These are phyloP conservation scores for Hyaloperonospora arabidopsidis DNA, from an alignment of 352 stramenopile species.

Conservation along the genomic window DNA sequence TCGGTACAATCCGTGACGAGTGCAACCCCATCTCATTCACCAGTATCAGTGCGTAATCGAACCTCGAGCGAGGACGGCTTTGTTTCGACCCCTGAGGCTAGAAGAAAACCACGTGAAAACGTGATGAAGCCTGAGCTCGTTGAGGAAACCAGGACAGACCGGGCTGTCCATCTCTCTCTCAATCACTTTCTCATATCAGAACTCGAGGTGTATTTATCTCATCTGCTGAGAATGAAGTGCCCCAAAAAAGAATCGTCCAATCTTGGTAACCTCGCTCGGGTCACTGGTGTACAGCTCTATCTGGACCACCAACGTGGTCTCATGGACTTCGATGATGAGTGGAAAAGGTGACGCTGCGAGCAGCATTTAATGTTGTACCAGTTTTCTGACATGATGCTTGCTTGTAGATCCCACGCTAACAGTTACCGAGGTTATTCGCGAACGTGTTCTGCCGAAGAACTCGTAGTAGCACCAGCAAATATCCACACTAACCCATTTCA, in stretches of 20 bases:
- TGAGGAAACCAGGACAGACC: slow-evolving; percentile 17
- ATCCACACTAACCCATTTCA: slow-evolving; percentile 27
- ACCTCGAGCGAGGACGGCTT: slow-evolving; percentile 23
- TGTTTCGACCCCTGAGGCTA: slow-evolving; percentile 17
- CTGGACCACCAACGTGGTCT: slow-evolving; percentile 41
- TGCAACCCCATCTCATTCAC: slow-evolving; percentile 20
- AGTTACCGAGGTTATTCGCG: slow-evolving; percentile 12
- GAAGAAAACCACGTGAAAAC: slow-evolving; percentile 7
- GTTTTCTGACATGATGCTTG: slow-evolving; percentile 5
- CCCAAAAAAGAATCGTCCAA: slow-evolving; percentile 9
- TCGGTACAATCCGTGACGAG: slow-evolving; percentile 6
- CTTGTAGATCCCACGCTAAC: slow-evolving; percentile 23
- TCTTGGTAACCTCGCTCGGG: slow-evolving; percentile 23
- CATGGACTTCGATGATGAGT: slow-evolving; percentile 49
- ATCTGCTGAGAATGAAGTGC: slow-evolving; percentile 16
- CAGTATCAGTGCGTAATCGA: slow-evolving; percentile 13
- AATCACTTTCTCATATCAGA: slow-evolving; percentile 48
- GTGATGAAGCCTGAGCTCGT: slow-evolving; percentile 12
- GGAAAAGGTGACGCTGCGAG: slow-evolving; percentile 25
- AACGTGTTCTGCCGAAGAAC: slow-evolving; percentile 3
- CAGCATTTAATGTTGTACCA: neutral
- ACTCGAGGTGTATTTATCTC: slow-evolving; percentile 36
- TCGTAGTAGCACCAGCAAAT: slow-evolving; percentile 2
- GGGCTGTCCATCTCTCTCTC: slow-evolving; percentile 32
- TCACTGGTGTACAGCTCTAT: slow-evolving; percentile 40